Evolutionary conservation across 1,139 yeast genomes (phyloP), one percentile per base, ranked within the genome.

Genomic region (Saccharomyces hybrid): DNA sequence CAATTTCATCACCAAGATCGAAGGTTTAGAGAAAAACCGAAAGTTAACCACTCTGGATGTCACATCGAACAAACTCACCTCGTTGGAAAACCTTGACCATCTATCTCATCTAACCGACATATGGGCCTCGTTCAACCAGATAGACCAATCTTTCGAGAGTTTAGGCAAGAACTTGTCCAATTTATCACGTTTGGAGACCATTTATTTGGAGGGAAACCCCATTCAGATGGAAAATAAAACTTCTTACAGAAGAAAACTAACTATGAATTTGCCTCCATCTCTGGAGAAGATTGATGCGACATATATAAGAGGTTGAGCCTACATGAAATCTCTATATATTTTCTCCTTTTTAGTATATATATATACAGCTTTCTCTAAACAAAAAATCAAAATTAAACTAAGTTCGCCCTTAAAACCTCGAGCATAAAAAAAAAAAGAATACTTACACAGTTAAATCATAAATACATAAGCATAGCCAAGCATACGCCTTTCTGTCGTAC

Each of bases 201-300:
- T 95, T 5, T 95, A 95, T 67, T 82, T 95, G 61, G 99, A 95
- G 72, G 93, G 95, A 13, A 93, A 91, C 64, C 98, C 98, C 1
- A 70, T 95, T 14, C 97, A 93, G 66, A 65, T 75, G 31, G 72
- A 80, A 28, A 86, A 86, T 61, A 83, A 84, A 25, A 84, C 95
- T 2, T 84, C 93, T 49, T 95, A 95, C 68, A 79, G 97, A 65
- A 82, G 95, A 66, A 93, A 93, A 68, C 70, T 95, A 50, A 80
- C 80, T 61, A 75, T 93, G 64, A 79, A 86, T 55, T 75, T 93
- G 59, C 68, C 67, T 7, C 83, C 86, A 0, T 79, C 85, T n/a
- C 74, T 95, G 54, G 75, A 80, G 50, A 95, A 95, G 72, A 89
- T 95, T 55, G 98, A 93, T 73, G 98, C 99, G 9, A 86, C 96